Percentiles rank a stretch among this genome's conserved stretches.
phyloP scores from a whole-genome alignment of 139 green algal species.

The Gonium pectorale region DNA sequence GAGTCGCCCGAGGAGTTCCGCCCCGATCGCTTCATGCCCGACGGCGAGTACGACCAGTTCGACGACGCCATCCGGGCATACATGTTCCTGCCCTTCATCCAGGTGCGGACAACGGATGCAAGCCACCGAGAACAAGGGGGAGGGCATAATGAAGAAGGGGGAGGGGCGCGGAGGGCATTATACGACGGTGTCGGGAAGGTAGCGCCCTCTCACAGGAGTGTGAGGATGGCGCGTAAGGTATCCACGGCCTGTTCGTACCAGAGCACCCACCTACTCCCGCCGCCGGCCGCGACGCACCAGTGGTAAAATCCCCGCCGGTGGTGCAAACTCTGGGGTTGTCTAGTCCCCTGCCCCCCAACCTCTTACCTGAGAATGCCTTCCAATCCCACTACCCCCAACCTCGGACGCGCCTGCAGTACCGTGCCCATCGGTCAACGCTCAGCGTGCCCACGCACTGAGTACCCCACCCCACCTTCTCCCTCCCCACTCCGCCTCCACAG shows the following conservation, averaged over 20 bases:
- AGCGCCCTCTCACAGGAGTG: too few relatives aligned
- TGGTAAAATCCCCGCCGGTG: too few relatives aligned
- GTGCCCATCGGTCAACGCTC: not conserved
- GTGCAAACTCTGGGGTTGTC: too few relatives aligned
- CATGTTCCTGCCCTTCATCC: conserved; percentile 97
- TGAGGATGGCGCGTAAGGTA: too few relatives aligned
- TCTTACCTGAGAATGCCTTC: too few relatives aligned
- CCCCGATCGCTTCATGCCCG: conserved; percentile 90
- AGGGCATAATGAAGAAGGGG: too few relatives aligned
- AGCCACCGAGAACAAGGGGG: not conserved
- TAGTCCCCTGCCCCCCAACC: too few relatives aligned
- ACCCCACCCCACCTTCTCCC: not conserved
- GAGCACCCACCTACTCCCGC: too few relatives aligned
- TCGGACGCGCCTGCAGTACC: not conserved
- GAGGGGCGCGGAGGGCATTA: too few relatives aligned
- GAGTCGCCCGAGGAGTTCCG: conserved; percentile 78
- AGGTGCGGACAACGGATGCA: conserved; percentile 51
- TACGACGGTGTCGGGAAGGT: too few relatives aligned
- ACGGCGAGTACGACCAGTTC: conserved; percentile 89
- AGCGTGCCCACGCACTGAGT: not conserved
- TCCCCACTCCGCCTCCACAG: not conserved
- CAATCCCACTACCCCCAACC: not conserved
- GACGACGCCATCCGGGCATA: conserved; percentile 80
- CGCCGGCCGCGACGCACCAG: too few relatives aligned
- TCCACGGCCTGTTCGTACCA: too few relatives aligned